A percentile compares a stretch with the other conserved stretches of the same genome.
These are phyloP conservation scores for Pythium guiyangense DNA, from an alignment of 352 stramenopile genomes.

Conservation along the genomic window DNA sequence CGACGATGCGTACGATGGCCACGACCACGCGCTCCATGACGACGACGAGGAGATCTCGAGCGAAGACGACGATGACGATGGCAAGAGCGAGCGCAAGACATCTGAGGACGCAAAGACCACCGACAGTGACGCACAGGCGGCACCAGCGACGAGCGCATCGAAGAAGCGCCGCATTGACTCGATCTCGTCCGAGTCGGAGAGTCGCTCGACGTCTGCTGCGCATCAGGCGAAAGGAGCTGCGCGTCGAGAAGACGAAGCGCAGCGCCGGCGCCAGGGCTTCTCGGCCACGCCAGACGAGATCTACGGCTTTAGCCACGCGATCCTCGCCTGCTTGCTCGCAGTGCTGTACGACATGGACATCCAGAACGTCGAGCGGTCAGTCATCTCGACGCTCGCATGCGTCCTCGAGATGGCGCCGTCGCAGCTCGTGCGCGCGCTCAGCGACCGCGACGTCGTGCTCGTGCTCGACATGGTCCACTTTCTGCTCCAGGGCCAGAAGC, in stretches of 20 bases:
- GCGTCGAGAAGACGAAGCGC: slow-evolving; percentile 11
- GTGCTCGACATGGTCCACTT: slow-evolving; percentile 69
- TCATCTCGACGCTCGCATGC: slow-evolving; percentile 60
- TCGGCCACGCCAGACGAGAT: slow-evolving; percentile 33
- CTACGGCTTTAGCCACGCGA: slow-evolving; percentile 38
- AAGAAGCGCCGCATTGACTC: slow-evolving; percentile 30
- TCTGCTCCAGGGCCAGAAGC: slow-evolving; percentile 43
- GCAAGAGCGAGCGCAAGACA: background rate
- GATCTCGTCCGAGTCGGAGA: slow-evolving; percentile 23
- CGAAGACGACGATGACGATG: slow-evolving; percentile 24
- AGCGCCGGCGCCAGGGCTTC: slow-evolving; percentile 16
- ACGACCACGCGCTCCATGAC: slow-evolving; percentile 18
- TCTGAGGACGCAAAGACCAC: background rate
- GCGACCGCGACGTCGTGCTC: slow-evolving; percentile 49
- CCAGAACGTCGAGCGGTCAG: slow-evolving; percentile 57
- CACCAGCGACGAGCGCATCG: background rate
- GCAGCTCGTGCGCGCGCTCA: slow-evolving; percentile 37
- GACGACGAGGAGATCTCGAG: slow-evolving; percentile 31
- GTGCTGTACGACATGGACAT: slow-evolving; percentile 57
- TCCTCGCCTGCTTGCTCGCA: slow-evolving; percentile 41
- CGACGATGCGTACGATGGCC: slow-evolving; percentile 21
- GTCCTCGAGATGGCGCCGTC: slow-evolving; percentile 75
- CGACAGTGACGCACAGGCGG: background rate
- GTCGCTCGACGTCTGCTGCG: background rate
- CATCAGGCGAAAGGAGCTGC: background rate